Evolutionary conservation across 805 yeast species (phyloP).

Genomic region (Myxozyma udenii): DNA sequence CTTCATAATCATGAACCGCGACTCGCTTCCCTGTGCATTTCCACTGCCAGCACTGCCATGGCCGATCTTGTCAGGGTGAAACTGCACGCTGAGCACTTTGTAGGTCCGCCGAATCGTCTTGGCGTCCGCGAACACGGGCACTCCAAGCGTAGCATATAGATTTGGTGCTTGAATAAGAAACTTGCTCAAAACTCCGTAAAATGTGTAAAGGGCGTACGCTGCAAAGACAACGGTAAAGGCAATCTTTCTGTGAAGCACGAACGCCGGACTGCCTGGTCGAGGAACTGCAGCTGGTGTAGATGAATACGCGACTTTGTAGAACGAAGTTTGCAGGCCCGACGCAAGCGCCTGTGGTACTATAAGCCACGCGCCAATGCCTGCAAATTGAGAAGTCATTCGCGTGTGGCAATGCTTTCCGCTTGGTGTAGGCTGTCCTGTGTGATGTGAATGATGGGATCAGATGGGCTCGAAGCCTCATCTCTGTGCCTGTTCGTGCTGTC

Average conservation of each 20-base stretch:
- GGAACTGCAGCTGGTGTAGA: conserved; percentile 8
- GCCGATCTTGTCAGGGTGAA: conserved; percentile 40
- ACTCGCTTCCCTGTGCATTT: conserved; percentile 9
- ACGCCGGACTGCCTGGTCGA: conserved; percentile 9
- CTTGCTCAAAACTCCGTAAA: conserved; percentile 27
- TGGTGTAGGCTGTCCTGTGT: no score
- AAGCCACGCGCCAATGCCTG: conserved; percentile 27
- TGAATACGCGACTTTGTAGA: conserved; percentile 17
- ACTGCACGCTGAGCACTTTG: conserved; percentile 30
- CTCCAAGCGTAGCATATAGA: conserved; percentile 31
- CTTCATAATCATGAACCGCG: conserved; percentile 53
- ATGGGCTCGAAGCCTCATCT: no score
- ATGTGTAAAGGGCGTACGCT: conserved; percentile 29
- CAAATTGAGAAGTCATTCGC: conserved; percentile 3
- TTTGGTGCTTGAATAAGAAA: conserved; percentile 22
- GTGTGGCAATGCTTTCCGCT: no score
- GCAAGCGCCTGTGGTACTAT: conserved; percentile 31
- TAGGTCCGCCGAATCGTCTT: conserved; percentile 29
- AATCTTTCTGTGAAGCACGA: conserved; percentile 14
- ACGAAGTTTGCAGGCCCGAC: conserved; percentile 26
- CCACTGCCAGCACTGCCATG: background rate
- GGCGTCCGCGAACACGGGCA: conserved; percentile 25
- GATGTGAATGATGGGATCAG: no score
- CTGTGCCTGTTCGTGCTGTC: no score
- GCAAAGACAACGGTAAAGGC: conserved; percentile 27